These are phyloP conservation scores for Halteria grandinella DNA, from an alignment of 73 alveolate species.

Conservation along the genomic window DNA sequence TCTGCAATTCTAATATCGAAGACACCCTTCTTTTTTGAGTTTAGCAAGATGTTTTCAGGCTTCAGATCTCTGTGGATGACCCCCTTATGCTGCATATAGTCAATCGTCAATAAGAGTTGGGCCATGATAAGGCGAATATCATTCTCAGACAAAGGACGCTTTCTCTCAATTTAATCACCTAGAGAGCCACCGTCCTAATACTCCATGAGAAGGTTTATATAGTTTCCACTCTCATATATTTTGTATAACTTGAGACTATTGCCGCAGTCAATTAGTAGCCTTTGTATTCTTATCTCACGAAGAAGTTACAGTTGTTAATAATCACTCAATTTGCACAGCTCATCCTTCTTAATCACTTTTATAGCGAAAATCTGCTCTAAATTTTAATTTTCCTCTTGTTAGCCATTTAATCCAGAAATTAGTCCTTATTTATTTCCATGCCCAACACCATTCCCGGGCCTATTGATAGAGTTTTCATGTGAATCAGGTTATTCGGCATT, in stretches of 20 bases:
- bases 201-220: conserved; percentile 2
- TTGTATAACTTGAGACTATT: conserved; percentile 5
- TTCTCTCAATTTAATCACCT: not conserved
- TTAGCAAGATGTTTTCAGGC: conserved; percentile 54
- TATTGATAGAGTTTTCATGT: too few relatives aligned
- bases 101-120: conserved; percentile 34
- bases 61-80: conserved; percentile 68
- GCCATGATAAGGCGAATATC: conserved; percentile 27
- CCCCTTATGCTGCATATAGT: conserved; percentile 47
- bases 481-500: too few relatives aligned
- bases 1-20: conserved; percentile 67
- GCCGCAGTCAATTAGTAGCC: not conserved
- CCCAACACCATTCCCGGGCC: too few relatives aligned
- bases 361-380: too few relatives aligned
- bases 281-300: not conserved
- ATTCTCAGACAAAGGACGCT: not conserved
- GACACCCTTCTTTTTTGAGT: conserved; percentile 36
- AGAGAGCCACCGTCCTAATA: conserved; percentile 47
- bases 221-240: conserved; percentile 5
- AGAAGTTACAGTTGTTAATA: too few relatives aligned
- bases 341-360: too few relatives aligned
- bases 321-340: too few relatives aligned
- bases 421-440: too few relatives aligned
- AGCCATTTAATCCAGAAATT: too few relatives aligned
- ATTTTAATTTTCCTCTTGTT: too few relatives aligned